Base-by-base conservation (phyloP, 2,329 filamentous ascomycete genomes). In the Fusarium begoniae region DNA sequence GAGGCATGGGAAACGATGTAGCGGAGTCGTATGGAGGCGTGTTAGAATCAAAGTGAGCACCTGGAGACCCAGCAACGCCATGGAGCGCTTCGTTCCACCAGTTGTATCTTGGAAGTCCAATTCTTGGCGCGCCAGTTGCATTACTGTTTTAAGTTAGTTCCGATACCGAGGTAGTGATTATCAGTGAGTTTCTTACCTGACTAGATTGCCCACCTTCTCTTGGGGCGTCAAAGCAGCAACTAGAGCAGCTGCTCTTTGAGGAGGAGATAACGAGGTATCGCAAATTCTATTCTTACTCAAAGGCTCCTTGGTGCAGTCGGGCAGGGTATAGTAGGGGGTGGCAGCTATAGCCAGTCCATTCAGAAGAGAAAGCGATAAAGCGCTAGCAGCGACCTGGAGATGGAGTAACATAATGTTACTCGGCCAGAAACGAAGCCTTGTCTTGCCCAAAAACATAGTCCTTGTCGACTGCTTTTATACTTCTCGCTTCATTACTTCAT, bases 41-140 rank as follows among this genome's bases (percentile, higher is more conserved):
- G 1, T 67, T 24, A 0, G 61, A 41, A 22, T 41, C 44, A 1
- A 66, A 67, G 11, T 12, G 22, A 5, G 9, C 48, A 2, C 63
- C 65, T 5, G 65, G 65, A 20, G 65, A 35, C 3, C 63, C 63
- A 0, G 63, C 63, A 1, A 67, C 5, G 0, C 65, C 65, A 10
- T 67, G 63, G 0, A 67, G 65, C 8, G 65, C 65, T 37, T 67
- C 65, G 6, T 67, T 67, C 65, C 65, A 67, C 65, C 65, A 67
- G 40, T 67, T 67, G 17, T 67, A 67, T 7, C 65, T 40, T 2
- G 65, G 65, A 0, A 67, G 65, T 0, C 65, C 63, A 1, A 67
- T 66, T 5, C 65, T 30, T 3, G 65, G 65, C 3, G 63, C 65
- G 1, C 65, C 65, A 12, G 65, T 67, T 1, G 65, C n/a, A 4